These are phyloP conservation scores for Moesziomyces sp. DNA, from an alignment of 1,284 basidiomycete genomes.

Conservation along the genomic window DNA sequence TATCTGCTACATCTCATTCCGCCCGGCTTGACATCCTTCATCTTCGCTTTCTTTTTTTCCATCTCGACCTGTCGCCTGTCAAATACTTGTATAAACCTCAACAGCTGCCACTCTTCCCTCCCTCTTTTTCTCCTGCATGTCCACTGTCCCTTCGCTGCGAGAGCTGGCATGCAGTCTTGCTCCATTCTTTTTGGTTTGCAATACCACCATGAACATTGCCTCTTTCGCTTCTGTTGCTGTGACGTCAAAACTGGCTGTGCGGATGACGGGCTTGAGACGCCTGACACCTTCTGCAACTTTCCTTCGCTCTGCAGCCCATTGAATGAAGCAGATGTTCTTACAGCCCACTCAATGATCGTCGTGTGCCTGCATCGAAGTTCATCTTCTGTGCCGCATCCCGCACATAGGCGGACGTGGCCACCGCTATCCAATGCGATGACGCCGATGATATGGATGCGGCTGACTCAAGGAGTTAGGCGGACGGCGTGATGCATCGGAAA, in stretches of 20 bases:
- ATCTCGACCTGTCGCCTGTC: slow-evolving; percentile 14
- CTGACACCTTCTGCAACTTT: no score
- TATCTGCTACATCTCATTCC: slow-evolving; percentile 1
- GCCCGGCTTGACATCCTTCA: slow-evolving; percentile 1
- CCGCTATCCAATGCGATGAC: no score
- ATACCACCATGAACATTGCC: neutral
- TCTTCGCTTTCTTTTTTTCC: slow-evolving; percentile 16
- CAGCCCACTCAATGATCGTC: no score
- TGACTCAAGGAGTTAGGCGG: neutral
- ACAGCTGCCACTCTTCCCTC: slow-evolving; percentile 2
- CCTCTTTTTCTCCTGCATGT: slow-evolving; percentile 3
- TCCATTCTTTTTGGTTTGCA: neutral
- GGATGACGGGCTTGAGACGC: neutral
- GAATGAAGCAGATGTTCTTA: no score
- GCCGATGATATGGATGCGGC: no score
- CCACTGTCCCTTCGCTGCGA: slow-evolving; percentile 2
- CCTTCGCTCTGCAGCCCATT: no score
- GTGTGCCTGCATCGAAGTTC: no score
- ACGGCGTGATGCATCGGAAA: neutral
- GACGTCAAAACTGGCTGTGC: neutral
- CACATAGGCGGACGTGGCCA: no score
- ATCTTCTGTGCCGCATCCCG: no score
- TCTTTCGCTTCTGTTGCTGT: neutral
- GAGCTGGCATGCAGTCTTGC: slow-evolving; percentile 6
- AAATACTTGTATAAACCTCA: slow-evolving; percentile 10